These are phyloP conservation scores for Ricinus communis DNA, from an alignment of 345 rosid species.

Conservation along the genomic window DNA sequence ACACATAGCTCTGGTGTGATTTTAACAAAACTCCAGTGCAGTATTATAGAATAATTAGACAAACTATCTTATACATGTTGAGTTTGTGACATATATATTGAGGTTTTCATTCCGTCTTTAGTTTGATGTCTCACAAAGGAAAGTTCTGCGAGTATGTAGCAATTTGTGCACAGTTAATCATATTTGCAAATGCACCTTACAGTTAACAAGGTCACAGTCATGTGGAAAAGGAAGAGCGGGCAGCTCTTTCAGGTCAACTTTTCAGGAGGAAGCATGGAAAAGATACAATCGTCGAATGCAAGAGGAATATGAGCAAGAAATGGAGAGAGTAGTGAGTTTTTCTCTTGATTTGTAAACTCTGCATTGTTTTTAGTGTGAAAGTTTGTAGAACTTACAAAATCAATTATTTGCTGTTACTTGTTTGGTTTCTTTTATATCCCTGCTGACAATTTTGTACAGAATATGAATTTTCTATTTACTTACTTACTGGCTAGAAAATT, in stretches of 20 bases:
- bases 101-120: not conserved
- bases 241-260: conserved; percentile 65
- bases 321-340: conserved; percentile 90
- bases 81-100: not conserved
- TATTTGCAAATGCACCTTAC: conserved; percentile 24
- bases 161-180: conserved; percentile 31
- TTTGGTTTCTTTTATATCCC: not conserved
- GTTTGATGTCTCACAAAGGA: not conserved
- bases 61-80: not conserved
- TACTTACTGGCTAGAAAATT: too few relatives aligned
- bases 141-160: too few relatives aligned
- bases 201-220: conserved; percentile 73
- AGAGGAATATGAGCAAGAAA: conserved; percentile 93
- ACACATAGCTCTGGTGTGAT: too few relatives aligned
- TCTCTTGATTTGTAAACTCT: not conserved
- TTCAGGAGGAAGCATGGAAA: conserved; percentile 88
- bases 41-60: too few relatives aligned
- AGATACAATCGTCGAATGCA: conserved; percentile 85
- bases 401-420: not conserved
- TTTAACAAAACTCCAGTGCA: too few relatives aligned
- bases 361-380: not conserved
- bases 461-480: conserved; percentile 1
- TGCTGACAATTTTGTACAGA: not conserved
- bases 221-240: conserved; percentile 45
- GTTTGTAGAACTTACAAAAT: not conserved